Evolutionary conservation across 2,329 filamentous ascomycete species (phyloP).

Genomic region (Dendryphion nanum): DNA sequence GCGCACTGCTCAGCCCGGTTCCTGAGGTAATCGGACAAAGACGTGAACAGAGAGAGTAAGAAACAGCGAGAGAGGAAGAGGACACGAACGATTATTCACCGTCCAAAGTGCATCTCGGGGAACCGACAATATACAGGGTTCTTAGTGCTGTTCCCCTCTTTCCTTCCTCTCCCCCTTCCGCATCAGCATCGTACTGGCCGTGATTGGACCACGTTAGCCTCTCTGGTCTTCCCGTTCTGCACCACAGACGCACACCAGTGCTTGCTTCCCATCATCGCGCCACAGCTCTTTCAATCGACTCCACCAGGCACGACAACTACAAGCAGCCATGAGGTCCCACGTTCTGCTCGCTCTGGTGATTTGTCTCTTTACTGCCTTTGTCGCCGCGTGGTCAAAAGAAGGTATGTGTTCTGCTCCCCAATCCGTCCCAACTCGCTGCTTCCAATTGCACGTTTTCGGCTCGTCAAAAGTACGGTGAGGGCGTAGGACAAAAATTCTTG

Average conservation of each 20-base stretch:
- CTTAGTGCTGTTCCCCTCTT: too few species aligned
- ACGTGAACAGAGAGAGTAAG: slow-evolving; percentile 1
- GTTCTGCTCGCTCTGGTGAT: slow-evolving; percentile 65
- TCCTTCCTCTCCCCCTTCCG: too few species aligned
- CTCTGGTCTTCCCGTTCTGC: slow-evolving; percentile 16
- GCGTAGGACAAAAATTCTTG: too few species aligned
- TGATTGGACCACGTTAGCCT: slow-evolving; percentile 28
- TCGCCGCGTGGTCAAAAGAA: slow-evolving; percentile 85
- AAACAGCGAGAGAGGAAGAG: slow-evolving; percentile 1
- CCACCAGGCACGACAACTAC: slow-evolving; percentile 5
- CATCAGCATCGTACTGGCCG: too few species aligned
- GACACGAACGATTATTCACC: too few species aligned
- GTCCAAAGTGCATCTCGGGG: too few species aligned
- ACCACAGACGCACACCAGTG: slow-evolving; percentile 24
- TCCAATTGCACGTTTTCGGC: slow-evolving; percentile 6
- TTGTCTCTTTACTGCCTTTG: slow-evolving; percentile 64
- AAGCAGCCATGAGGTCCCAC: slow-evolving; percentile 66
- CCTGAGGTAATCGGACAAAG: too few species aligned
- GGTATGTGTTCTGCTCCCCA: slow-evolving; percentile 50
- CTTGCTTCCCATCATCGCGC: slow-evolving; percentile 27
- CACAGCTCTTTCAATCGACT: slow-evolving; percentile 14
- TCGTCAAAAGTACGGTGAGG: too few species aligned
- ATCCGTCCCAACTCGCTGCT: slow-evolving; percentile 3
- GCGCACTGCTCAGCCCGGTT: too few species aligned
- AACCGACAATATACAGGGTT: too few species aligned